Base-by-base conservation (phyloP, 345 rosid genomes). In the Eucalyptus melliodora region DNA sequence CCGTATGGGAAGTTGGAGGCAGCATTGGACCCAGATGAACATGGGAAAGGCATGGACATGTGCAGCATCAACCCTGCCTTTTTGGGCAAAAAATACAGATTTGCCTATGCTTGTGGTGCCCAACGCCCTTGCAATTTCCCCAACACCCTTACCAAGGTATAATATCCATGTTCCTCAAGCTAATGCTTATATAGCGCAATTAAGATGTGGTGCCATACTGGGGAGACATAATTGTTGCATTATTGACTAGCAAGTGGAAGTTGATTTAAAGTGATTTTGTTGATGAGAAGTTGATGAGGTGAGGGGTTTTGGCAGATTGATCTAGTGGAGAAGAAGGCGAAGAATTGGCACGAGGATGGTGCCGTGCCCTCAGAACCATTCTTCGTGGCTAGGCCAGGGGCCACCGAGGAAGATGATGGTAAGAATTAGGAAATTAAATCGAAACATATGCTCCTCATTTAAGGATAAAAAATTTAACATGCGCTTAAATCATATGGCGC, bases 1-100 rank as follows among this genome's bases (percentile, higher is more conserved):
- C 95, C 94, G 50, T 90, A 90, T 17, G 98, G 99, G 88, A 91
- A 86, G 80, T 87, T 98, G 82, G 98, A 95, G 92, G 94, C 97
- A 49, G 99, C 99, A 6, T 90, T 97, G 93, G 96, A 96, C 88
- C 96, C 99, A 19, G 93, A 96, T 86, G 96, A 97, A 88, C 99
- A 97, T 92, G 99, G 99, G 9, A 96, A 94, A 89, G 99, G 98
- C 34, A 95, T 97, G 98, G 99, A 97, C 88, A 97, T 97, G 99
- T 97, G 99, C 92, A 95, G 96, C 93, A 94, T 97, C 62, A 97
- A 97, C 93, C 99, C 97, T 55, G 91, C 92, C 42, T 89, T 92
- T 90, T 89, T 96, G 90, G 99, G 99, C 65, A 93, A 89, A 89
- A 94, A 95, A 55, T 96, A 97, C 34, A 93, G 99, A 91, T 97